Evolutionary conservation across 257 asterid genomes (phyloP).

Genomic region (Plantago ovata): DNA sequence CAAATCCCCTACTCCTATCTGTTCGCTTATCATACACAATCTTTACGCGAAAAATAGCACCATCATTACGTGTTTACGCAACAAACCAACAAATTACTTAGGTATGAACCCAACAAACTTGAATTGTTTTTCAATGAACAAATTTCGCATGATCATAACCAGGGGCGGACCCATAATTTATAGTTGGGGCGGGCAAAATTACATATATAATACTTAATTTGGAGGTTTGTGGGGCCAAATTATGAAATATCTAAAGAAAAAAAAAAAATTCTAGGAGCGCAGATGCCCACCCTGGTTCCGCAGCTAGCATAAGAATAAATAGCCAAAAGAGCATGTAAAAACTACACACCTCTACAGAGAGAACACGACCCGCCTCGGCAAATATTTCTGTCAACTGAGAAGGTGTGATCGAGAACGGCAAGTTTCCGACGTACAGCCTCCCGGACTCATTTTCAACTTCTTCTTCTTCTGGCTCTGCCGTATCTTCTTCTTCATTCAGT

Average conservation of each 20-base stretch:
- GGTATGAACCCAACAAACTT: constrained; percentile 2
- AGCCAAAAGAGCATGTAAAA: constrained; percentile 7
- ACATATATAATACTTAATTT: too few species aligned
- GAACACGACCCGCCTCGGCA: constrained; percentile 75
- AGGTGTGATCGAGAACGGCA: constrained; percentile 79
- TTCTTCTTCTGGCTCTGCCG: constrained; percentile 28
- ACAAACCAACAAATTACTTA: background rate
- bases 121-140: background rate
- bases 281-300: too few species aligned
- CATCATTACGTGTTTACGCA: background rate
- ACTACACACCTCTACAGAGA: constrained; percentile 60
- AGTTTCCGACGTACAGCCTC: constrained; percentile 80
- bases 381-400: constrained; percentile 72
- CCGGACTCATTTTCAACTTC: constrained; percentile 37
- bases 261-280: too few species aligned
- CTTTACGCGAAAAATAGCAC: constrained; percentile 30
- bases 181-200: too few species aligned
- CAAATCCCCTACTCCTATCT: constrained; percentile 90
- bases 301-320: background rate
- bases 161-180: too few species aligned
- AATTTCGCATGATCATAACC: too few species aligned
- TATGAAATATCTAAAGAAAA: too few species aligned
- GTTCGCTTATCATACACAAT: constrained; percentile 78
- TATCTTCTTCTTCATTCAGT: constrained; percentile 26
- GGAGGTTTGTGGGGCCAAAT: too few species aligned